Percentiles rank a stretch among this genome's conserved stretches.
These are phyloP conservation scores for Cotoneaster glaucophyllus DNA, from an alignment of 306 rosid species.

Conservation along the genomic window DNA sequence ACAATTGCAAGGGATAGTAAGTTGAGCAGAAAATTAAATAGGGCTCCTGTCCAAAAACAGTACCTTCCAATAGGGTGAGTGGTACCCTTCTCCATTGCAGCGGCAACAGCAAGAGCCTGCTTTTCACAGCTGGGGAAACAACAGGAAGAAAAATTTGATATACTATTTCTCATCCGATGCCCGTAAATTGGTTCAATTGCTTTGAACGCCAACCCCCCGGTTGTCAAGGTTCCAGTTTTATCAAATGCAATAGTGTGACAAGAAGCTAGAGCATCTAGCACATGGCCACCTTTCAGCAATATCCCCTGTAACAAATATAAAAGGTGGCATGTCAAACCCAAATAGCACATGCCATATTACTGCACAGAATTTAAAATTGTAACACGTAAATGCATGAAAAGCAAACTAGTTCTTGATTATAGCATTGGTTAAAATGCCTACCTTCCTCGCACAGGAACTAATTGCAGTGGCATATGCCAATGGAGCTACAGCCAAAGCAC, in stretches of 20 bases:
- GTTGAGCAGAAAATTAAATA: background rate
- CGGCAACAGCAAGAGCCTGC: slow-evolving; percentile 98
- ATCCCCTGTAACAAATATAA: slow-evolving; percentile 58
- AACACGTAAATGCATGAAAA: background rate
- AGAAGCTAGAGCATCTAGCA: slow-evolving; percentile 89
- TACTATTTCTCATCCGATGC: slow-evolving; percentile 34
- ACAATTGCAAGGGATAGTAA: background rate
- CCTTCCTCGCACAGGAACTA: slow-evolving; percentile 92
- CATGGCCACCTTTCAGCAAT: slow-evolving; percentile 94
- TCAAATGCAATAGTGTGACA: slow-evolving; percentile 92
- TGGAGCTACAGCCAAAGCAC: slow-evolving; percentile 98
- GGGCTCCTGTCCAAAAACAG: slow-evolving; percentile 17
- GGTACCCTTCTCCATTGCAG: slow-evolving; percentile 99
- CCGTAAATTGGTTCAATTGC: slow-evolving; percentile 97
- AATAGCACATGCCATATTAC: background rate
- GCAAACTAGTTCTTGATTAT: background rate
- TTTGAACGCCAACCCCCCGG: slow-evolving; percentile 85
- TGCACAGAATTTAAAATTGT: background rate
- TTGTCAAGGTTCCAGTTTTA: slow-evolving; percentile 95
- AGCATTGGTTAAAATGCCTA: slow-evolving; percentile 13
- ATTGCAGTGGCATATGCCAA: slow-evolving; percentile 94
- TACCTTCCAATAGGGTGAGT: slow-evolving; percentile 99
- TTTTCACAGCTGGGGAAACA: slow-evolving; percentile 93
- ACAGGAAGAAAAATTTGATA: slow-evolving; percentile 47
- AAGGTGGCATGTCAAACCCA: background rate